Conservation (phyloP, 768 basidiomycete genomes). For the Megacollybia marginata region DNA sequence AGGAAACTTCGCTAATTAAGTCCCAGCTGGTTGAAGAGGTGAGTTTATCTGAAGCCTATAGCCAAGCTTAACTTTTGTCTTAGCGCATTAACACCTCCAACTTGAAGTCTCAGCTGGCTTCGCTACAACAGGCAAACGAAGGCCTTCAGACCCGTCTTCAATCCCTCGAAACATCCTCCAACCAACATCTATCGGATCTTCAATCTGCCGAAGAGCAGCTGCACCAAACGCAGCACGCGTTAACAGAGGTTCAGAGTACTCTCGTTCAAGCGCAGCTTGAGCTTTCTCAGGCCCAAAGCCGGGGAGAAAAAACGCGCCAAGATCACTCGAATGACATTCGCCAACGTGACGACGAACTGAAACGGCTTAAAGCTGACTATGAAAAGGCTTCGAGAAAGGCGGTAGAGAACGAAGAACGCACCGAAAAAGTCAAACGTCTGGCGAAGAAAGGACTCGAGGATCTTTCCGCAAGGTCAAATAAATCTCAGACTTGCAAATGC, state of each 20-base stretch:
- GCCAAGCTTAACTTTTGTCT: conserved; percentile 5
- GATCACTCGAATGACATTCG: not conserved
- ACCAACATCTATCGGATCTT: not conserved
- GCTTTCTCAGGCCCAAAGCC: not conserved
- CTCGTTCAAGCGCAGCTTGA: not conserved
- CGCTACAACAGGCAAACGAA: conserved; percentile 5
- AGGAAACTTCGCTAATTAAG: conserved; percentile 14
- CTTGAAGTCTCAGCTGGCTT: conserved; percentile 12
- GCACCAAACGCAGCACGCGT: conserved; percentile 2
- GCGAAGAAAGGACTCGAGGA: conserved; percentile 11
- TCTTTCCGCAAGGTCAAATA: conserved; percentile 7
- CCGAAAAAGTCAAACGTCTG: conserved; percentile 5
- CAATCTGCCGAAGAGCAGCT: not conserved
- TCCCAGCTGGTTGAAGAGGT: conserved; percentile 17
- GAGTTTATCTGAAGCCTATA: not conserved
- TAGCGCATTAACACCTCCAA: not conserved
- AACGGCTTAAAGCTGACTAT: conserved; percentile 1
- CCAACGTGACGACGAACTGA: not conserved
- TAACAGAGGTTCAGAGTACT: conserved; percentile 2
- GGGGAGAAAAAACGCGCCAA: not conserved
- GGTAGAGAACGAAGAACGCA: conserved; percentile 1
- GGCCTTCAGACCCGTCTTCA: conserved; percentile 6
- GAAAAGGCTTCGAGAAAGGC: not conserved
- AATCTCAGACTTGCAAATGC: not conserved
- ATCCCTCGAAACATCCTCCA: not conserved